Conservation (phyloP, 495 filamentous ascomycete species). For the Penicillium chermesinum region DNA sequence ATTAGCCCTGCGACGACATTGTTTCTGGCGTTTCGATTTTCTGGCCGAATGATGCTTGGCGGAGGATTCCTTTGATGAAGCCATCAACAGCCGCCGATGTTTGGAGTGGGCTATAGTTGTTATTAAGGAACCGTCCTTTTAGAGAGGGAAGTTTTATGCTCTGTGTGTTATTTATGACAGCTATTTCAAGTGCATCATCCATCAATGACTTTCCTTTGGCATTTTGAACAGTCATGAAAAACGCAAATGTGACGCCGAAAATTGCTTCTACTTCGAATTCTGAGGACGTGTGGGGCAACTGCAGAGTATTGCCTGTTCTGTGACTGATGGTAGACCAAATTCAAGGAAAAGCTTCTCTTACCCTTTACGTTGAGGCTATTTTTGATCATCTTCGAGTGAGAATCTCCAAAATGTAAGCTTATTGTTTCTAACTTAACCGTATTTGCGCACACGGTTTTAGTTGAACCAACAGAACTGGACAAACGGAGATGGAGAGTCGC, state of each 20-base stretch:
- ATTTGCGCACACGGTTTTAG: neutral
- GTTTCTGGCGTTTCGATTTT: constrained; percentile 12
- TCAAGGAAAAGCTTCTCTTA: neutral
- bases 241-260: neutral
- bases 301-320: neutral
- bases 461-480: neutral
- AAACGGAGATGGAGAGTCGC: neutral
- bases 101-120: neutral
- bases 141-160: neutral
- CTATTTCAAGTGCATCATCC: neutral
- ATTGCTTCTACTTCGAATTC: neutral
- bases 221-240: neutral
- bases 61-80: neutral
- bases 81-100: neutral
- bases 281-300: neutral
- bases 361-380: neutral
- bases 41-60: neutral
- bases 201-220: neutral
- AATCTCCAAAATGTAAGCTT: neutral
- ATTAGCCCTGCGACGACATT: constrained; percentile 7
- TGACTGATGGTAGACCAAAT: neutral
- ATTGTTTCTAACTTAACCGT: neutral
- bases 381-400: neutral
- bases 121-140: constrained; percentile 1
- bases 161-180: neutral